phyloP scores from a whole-genome alignment of 139 green algal species.

The Coelastrella sp. region DNA sequence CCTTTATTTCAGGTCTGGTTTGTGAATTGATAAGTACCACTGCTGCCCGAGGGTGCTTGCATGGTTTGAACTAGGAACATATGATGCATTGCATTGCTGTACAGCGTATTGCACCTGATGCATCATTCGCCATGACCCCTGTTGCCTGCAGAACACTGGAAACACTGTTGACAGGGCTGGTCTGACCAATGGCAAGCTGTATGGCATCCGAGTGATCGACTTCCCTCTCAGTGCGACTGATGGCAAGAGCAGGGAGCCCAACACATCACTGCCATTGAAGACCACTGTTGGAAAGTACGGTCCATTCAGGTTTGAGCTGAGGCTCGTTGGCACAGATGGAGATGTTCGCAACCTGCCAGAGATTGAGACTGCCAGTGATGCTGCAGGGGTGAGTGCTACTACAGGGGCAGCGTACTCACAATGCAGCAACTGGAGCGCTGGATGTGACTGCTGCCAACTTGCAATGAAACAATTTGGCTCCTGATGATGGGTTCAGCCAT shows the following conservation, averaged over 20 bases:
- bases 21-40: too few species aligned
- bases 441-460: too few species aligned
- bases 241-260: background rate
- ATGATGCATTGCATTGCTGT: too few species aligned
- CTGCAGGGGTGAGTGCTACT: background rate
- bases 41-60: too few species aligned
- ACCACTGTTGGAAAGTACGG: background rate
- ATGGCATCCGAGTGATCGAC: background rate
- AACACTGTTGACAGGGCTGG: background rate
- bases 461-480: too few species aligned
- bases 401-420: background rate
- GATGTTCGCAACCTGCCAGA: background rate
- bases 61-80: too few species aligned
- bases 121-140: background rate
- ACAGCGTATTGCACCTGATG: too few species aligned
- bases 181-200: background rate
- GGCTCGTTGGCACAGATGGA: background rate
- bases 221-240: background rate
- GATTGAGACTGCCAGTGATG: background rate
- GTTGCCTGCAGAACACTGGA: background rate
- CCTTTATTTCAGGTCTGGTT: too few species aligned
- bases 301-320: background rate
- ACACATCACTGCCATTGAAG: background rate
- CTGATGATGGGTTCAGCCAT: too few species aligned
- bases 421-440: too few species aligned